Evolutionary conservation across 768 basidiomycete species (phyloP), one percentile per base, ranked within the genome.

Genomic region (Leccinellum luteum): DNA sequence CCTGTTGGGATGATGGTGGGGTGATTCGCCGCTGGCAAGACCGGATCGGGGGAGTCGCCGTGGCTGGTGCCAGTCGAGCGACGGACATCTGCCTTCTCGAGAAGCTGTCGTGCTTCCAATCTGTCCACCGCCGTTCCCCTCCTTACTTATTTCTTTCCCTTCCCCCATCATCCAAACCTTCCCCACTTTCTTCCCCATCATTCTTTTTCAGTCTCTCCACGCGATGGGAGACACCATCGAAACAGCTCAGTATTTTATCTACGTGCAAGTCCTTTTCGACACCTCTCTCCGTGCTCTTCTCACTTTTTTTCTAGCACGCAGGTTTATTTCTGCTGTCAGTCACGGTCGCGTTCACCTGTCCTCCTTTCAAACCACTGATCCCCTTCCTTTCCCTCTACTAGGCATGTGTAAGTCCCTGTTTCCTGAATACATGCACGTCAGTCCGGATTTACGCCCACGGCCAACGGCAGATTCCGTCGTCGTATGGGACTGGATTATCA

Each of bases 291-390:
- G 41, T 13, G 44, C 45, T 31, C 48, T 38, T 19, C 69, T 64
- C 49, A 72, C 55, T 47, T 38, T 10, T 47, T 38, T 10, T 41
- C 55, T 53, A 80, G 79, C 52, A 79, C 80, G 35, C 89, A 92
- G 75, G 81, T 90, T 71, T 89, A 90, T 78, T 91, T 92, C 74
- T 91, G 89, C 78, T 87, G 90, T 91, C 71, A 75, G 88, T 83
- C 63, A 57, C 63, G 58, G 88, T 83, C 63, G 58, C 63, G 58
- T 15, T 13, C 34, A 1, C 12, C 60, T 57, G 60, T 66, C 59
- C 57, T 45, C 54, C 62, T 48, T 64, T 60, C 51, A 54, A 61
- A 55, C 49, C 62, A 23, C 60, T 72, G 60, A 70, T 76, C 61
- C 74, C 67, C 64, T 64, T 58, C 56, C 65, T 71, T 64, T 32